phyloP scores from a whole-genome alignment of 345 rosid genomes.

The Hibiscus mutabilis region DNA sequence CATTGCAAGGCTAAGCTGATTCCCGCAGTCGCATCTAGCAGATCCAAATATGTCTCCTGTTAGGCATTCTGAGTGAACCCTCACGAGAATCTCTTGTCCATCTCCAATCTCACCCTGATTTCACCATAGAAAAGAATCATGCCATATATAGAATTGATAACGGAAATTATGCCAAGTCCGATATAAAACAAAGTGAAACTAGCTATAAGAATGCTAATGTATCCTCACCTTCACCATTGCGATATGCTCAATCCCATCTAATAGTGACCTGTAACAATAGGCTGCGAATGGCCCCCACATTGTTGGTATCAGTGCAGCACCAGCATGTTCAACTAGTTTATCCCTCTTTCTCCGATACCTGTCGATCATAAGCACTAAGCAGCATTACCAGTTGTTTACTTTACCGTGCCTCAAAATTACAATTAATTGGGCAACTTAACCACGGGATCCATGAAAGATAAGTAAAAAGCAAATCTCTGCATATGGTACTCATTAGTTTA shows the following conservation, averaged over 20 bases:
- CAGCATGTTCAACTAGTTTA: slow-evolving; percentile 62
- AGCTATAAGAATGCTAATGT: background rate
- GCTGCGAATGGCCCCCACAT: slow-evolving; percentile 92
- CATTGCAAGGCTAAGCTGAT: slow-evolving; percentile 81
- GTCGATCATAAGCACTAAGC: slow-evolving; percentile 13
- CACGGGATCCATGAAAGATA: background rate
- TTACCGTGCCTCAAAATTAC: background rate
- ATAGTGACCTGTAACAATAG: slow-evolving; percentile 59
- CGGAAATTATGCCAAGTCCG: background rate
- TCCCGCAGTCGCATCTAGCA: slow-evolving; percentile 73
- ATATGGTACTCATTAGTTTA: slow-evolving; percentile 12
- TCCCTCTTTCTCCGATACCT: slow-evolving; percentile 90
- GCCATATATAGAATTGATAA: background rate
- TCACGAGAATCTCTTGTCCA: slow-evolving; percentile 74
- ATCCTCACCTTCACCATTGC: slow-evolving; percentile 97
- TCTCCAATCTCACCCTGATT: slow-evolving; percentile 68
- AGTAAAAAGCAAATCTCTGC: background rate
- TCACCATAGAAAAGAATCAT: slow-evolving; percentile 7
- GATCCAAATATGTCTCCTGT: slow-evolving; percentile 86
- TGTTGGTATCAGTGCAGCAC: slow-evolving; percentile 79
- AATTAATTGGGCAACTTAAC: background rate
- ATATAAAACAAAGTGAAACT: background rate
- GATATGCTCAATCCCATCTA: slow-evolving; percentile 93
- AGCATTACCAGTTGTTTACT: background rate
- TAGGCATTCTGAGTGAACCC: slow-evolving; percentile 78